A percentile compares a stretch with the other conserved stretches of the same genome.
phyloP scores from a whole-genome alignment of 352 stramenopile genomes.

The Phytophthora agathidicida region DNA sequence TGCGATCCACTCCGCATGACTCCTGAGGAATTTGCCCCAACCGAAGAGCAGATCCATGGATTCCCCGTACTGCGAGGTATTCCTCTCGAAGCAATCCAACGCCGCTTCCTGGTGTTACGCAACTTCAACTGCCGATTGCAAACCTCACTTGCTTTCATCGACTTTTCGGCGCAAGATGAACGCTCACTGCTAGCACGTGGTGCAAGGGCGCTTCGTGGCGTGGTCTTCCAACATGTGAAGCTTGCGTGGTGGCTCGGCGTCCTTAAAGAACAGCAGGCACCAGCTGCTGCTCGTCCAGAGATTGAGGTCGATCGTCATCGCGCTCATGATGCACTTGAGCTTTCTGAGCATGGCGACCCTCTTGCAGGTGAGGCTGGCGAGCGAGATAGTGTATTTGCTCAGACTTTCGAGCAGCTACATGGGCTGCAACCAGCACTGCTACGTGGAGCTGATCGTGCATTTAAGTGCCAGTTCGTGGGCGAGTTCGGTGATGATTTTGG shows the following conservation, averaged over 20 bases:
- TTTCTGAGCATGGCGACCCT: slow-evolving; percentile 35
- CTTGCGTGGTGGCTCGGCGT: slow-evolving; percentile 89
- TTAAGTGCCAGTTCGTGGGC: slow-evolving; percentile 92
- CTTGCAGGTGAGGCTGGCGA: slow-evolving; percentile 43
- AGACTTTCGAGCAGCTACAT: slow-evolving; percentile 89
- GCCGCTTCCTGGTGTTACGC: slow-evolving; percentile 83
- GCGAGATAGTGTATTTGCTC: slow-evolving; percentile 84
- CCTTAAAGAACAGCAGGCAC: slow-evolving; percentile 87
- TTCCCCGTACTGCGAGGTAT: slow-evolving; percentile 56
- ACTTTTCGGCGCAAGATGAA: slow-evolving; percentile 73
- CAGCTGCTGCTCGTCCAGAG: slow-evolving; percentile 76
- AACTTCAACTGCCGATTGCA: slow-evolving; percentile 90
- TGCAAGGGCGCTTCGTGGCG: slow-evolving; percentile 58
- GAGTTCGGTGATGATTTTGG: slow-evolving; percentile 93
- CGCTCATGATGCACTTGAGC: slow-evolving; percentile 67
- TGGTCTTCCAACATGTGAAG: slow-evolving; percentile 90
- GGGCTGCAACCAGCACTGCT: slow-evolving; percentile 84
- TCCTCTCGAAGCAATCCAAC: slow-evolving; percentile 64
- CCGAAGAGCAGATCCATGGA: slow-evolving; percentile 62
- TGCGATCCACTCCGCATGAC: slow-evolving; percentile 87
- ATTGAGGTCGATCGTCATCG: slow-evolving; percentile 88
- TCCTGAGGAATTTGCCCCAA: slow-evolving; percentile 79
- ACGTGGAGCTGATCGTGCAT: slow-evolving; percentile 84
- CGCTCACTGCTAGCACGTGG: slow-evolving; percentile 70
- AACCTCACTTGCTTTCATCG: slow-evolving; percentile 86